phyloP scores from a whole-genome alignment of 2,329 filamentous ascomycete species.

The Stachybotrys echinatus region DNA sequence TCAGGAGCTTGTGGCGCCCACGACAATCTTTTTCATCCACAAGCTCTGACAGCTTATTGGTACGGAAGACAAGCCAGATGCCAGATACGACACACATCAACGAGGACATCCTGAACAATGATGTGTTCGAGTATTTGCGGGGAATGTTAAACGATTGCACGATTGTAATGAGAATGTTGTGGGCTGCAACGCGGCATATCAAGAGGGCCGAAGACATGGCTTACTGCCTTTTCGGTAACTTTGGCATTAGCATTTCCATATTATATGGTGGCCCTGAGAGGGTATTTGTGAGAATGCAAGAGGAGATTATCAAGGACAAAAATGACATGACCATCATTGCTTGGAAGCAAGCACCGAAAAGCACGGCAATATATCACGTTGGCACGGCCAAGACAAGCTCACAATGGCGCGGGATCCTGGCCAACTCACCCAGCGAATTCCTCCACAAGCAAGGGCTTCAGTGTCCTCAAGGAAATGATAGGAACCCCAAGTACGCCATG shows the following conservation, averaged over 20 bases:
- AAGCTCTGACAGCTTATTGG: not conserved
- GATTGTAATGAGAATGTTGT: not conserved
- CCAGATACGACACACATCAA: not conserved
- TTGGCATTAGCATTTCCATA: slow-evolving; percentile 1
- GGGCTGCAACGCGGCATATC: not conserved
- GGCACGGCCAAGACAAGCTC: not conserved
- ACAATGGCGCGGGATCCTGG: not conserved
- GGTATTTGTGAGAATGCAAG: slow-evolving; percentile 17
- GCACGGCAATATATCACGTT: not conserved
- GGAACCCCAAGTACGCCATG: not conserved
- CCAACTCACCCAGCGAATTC: not conserved
- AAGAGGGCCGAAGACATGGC: not conserved
- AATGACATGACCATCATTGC: slow-evolving; percentile 11
- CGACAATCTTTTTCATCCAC: not conserved
- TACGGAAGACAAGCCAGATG: not conserved
- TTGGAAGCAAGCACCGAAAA: slow-evolving; percentile 2
- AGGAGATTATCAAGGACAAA: slow-evolving; percentile 12
- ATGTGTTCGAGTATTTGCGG: not conserved
- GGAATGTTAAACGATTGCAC: not conserved
- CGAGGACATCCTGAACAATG: not conserved
- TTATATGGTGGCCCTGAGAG: slow-evolving; percentile 11
- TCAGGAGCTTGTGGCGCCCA: not conserved
- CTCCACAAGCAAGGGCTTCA: not conserved
- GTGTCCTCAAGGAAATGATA: not conserved
- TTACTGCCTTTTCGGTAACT: not conserved